Percentiles rank a stretch among this genome's conserved stretches.
Conservation (phyloP, 1,139 yeast genomes). For the Taphrina sp. region DNA sequence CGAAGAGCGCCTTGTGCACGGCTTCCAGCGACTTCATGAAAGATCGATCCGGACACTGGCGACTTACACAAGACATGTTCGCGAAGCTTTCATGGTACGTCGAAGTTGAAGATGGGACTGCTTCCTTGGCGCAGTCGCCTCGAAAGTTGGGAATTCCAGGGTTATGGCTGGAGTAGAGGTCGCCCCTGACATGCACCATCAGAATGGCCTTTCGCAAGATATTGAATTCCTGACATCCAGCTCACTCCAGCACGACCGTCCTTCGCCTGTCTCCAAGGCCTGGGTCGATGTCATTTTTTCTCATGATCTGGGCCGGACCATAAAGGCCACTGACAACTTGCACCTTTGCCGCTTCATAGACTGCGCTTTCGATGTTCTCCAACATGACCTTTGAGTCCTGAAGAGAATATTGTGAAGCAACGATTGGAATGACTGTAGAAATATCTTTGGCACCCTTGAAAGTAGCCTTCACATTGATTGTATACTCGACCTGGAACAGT, state of each 20-base stretch:
- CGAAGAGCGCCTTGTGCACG: no score
- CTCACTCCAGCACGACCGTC: constrained; percentile 19
- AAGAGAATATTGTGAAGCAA: constrained; percentile 22
- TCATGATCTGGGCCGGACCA: constrained; percentile 3
- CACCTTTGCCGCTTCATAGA: constrained; percentile 3
- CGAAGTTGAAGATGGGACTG: no score
- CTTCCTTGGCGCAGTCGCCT: no score
- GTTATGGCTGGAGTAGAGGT: no score
- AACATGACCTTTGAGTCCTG: constrained; percentile 18
- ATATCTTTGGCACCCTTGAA: constrained; percentile 31
- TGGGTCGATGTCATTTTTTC: constrained; percentile 10
- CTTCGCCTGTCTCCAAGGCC: neutral
- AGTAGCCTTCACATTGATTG: constrained; percentile 11
- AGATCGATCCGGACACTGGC: no score
- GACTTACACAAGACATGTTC: constrained; percentile 1
- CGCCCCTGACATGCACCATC: no score
- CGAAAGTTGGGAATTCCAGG: no score
- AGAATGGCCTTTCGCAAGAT: no score
- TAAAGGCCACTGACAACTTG: constrained; percentile 11
- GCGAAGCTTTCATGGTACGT: constrained; percentile 1
- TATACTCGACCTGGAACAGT: constrained; percentile 19
- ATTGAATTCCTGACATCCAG: no score
- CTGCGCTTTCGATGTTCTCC: constrained; percentile 26
- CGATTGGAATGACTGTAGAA: constrained; percentile 6
- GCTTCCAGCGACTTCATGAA: no score